Evolutionary conservation across 306 rosid species (phyloP).

Genomic region (Argentina anserina): DNA sequence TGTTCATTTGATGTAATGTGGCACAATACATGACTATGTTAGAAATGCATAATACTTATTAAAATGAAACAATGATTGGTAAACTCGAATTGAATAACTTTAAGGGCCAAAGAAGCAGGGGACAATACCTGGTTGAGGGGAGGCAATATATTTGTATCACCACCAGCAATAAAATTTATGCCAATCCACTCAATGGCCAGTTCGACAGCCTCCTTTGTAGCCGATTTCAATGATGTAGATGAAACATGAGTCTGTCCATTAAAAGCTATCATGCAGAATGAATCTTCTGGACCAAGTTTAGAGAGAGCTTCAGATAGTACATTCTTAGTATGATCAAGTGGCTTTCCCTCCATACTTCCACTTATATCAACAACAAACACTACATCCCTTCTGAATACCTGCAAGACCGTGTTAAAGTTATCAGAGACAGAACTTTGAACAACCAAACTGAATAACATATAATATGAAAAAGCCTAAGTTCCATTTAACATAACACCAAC

Average conservation of each 20-base stretch:
- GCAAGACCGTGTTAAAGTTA: slow-evolving; percentile 27
- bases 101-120: background rate
- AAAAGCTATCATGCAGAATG: slow-evolving; percentile 80
- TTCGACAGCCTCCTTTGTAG: slow-evolving; percentile 65
- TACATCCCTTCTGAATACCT: slow-evolving; percentile 77
- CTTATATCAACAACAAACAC: slow-evolving; percentile 79
- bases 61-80: background rate
- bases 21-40: background rate
- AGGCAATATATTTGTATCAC: slow-evolving; percentile 62
- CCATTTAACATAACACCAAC: slow-evolving; percentile 38
- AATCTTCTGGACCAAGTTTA: slow-evolving; percentile 65
- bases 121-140: slow-evolving; percentile 43
- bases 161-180: slow-evolving; percentile 56
- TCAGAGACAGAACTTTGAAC: slow-evolving; percentile 8
- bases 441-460: background rate
- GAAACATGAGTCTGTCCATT: slow-evolving; percentile 61
- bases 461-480: background rate
- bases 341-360: slow-evolving; percentile 81
- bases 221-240: slow-evolving; percentile 71
- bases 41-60: background rate
- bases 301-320: slow-evolving; percentile 65
- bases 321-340: slow-evolving; percentile 55
- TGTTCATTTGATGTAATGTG: background rate
- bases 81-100: background rate
- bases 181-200: slow-evolving; percentile 74